Evolutionary conservation across 306 rosid species (phyloP), one percentile per base, ranked within the genome.

Genomic region (Pueraria montana): DNA sequence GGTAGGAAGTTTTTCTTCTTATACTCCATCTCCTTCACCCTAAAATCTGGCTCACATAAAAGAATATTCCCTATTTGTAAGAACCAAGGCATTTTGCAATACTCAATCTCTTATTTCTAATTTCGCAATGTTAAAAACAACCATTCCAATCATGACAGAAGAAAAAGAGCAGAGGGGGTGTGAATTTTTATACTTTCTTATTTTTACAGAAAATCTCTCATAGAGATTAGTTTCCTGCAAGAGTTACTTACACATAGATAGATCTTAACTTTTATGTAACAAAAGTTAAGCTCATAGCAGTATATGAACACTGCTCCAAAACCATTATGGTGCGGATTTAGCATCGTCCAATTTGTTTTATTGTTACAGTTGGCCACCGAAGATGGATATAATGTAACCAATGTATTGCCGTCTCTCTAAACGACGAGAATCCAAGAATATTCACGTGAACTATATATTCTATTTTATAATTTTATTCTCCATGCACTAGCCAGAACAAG

Each of bases 401-500:
- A 48, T 48, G 11, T 53, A 8, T 18, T 7, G 74, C 21, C 67
- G 7, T 76, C 83, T 26, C 12, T 55, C 52, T 46, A 52, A 45
- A 80, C 77, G 53, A 68, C 32, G 70, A 64, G 52, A 81, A 77
- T 56, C 70, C 38, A 73, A 77, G 23, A 74, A 63, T 66, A 26
- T 53, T 48, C 84, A 72, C 84, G 75, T 77, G 82, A 84, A 84
- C 79, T 48, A 63, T 30, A 3, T 30, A 4, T 63, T 32, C 13
- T 17, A 58, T 26, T 73, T 64, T 12, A 48, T 49, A 65, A 49
- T 64, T 61, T 32, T 76, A 26, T 59, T 46, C 45, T 76, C 56
- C 26, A 68, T 67, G 30, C 62, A 76, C 45, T 48, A 56, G 72
- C 72, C 62, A 45, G 61, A 76, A 63, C 34, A 38, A 72, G 30